phyloP scores from a whole-genome alignment of 306 rosid genomes.

The Quercus cerris region DNA sequence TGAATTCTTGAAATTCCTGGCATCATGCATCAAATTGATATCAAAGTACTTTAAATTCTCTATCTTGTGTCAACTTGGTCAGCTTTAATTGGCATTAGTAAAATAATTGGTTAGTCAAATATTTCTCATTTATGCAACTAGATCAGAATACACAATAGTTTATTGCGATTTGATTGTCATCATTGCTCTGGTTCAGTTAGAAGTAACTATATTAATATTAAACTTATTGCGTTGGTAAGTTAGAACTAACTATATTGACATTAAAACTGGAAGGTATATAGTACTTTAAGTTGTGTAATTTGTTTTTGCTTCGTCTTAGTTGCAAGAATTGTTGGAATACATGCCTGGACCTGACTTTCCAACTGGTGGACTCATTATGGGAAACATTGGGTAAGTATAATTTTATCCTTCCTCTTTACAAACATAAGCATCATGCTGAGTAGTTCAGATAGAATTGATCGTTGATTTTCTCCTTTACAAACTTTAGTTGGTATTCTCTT shows the following conservation, averaged over 20 bases:
- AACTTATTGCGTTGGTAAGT: neutral
- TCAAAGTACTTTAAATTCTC: too few relatives aligned
- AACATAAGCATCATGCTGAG: neutral
- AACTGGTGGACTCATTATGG: constrained; percentile 98
- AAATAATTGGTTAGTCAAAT: neutral
- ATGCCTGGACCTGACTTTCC: constrained; percentile 99
- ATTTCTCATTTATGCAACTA: neutral
- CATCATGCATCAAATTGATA: too few relatives aligned
- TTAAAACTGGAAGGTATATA: neutral
- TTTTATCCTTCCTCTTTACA: neutral
- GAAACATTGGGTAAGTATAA: constrained; percentile 78
- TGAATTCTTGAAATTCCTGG: too few relatives aligned
- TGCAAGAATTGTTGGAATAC: constrained; percentile 97
- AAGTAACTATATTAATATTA: neutral
- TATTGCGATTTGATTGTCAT: neutral
- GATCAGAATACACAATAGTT: neutral
- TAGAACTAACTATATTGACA: neutral
- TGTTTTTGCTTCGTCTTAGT: constrained; percentile 42
- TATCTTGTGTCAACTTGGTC: neutral
- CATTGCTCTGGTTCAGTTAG: neutral
- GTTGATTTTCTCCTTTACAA: neutral
- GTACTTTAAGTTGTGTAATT: constrained; percentile 2
- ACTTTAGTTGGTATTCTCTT: neutral
- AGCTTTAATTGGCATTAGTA: neutral
- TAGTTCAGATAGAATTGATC: neutral